These are phyloP conservation scores for Yarrowia deformans DNA, from an alignment of 805 yeast genomes.

Conservation along the genomic window DNA sequence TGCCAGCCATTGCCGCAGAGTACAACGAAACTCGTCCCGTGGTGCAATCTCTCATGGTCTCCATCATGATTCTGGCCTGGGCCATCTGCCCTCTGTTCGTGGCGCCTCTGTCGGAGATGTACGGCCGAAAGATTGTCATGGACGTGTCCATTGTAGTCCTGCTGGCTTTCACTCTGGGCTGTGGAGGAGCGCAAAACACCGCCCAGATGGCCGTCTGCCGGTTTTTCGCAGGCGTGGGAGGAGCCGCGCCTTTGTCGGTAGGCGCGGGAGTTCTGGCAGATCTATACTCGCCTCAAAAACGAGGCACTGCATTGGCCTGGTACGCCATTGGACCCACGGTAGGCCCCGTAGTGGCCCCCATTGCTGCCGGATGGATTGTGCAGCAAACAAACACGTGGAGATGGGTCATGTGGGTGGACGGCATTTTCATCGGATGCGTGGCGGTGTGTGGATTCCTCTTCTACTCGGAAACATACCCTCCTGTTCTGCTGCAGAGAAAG, in stretches of 20 bases:
- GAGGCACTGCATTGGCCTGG: conserved; percentile 64
- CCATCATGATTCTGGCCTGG: conserved; percentile 73
- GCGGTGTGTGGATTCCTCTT: conserved; percentile 56
- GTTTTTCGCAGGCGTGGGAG: conserved; percentile 70
- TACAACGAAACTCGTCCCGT: conserved; percentile 55
- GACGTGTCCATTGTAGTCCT: conserved; percentile 60
- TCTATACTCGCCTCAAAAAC: conserved; percentile 58
- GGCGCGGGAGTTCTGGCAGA: conserved; percentile 76
- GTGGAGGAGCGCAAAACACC: conserved; percentile 65
- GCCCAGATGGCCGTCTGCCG: conserved; percentile 66
- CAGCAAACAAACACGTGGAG: conserved; percentile 56
- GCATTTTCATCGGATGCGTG: conserved; percentile 61
- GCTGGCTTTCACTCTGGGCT: conserved; percentile 56
- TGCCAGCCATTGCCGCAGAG: conserved; percentile 56
- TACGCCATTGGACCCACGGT: conserved; percentile 67
- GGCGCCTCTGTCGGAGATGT: conserved; percentile 72
- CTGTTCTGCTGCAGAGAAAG: conserved; percentile 58
- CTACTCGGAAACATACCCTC: conserved; percentile 67
- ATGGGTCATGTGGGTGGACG: conserved; percentile 67
- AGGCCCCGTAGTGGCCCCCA: conserved; percentile 61
- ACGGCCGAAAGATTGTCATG: conserved; percentile 67
- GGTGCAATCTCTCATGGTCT: conserved; percentile 62
- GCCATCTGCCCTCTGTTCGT: conserved; percentile 70
- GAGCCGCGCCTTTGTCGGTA: conserved; percentile 70
- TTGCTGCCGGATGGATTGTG: conserved; percentile 62